Base-by-base conservation (phyloP, 2,329 filamentous ascomycete genomes). In the Diaporthe citri region DNA sequence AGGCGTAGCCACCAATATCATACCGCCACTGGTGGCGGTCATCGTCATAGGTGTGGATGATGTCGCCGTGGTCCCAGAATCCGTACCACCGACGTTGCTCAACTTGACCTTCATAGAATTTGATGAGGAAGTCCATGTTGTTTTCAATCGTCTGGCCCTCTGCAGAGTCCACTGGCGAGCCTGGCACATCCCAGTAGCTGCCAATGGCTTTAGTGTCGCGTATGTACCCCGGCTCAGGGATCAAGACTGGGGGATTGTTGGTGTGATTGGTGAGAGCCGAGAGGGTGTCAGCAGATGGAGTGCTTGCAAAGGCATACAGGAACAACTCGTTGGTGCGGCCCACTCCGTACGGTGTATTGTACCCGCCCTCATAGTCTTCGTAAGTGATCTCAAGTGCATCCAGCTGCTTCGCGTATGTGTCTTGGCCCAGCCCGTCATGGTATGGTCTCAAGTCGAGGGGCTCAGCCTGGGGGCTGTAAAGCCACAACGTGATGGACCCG, bases 361-460 rank as follows among this genome's bases (percentile, higher is more conserved):
- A 90, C 0, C 86, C 87, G 0, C 80, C 81, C 75, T 92, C 90
- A 75, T 86, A 92, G 76, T 92, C 90, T 75, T 93, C 91, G 74
- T 93, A 93, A 0, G 91, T 93, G 31, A 92, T 89, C 36, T 91
- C 86, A 0, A 92, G 84, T 1, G 89, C 91, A 74, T 91, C 90
- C 0, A 91, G 82, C 79, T 93, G 87, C 25, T 92, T 85, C 0
- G 83, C 84, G 74, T 91, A 92, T 0, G 86, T 88, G 57, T 90
- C 86, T 77, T 89, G 79, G 0, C 89, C 89, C 9, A 92, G 80
- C 0, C 89, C 88, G 75, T 92, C 89, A 62, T 92, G 64, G 17
- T 69, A 69, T 0, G 64, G 64, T 1, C 64, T 39, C 48, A 69
- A 9, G 6, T 69, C 64, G n/a, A 69, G 64, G 4, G 64, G 64